Percentiles rank a stretch among this genome's conserved stretches.
Evolutionary conservation across 2,329 filamentous ascomycete species (phyloP).

Genomic region (Lecanoromycetidae sp.): DNA sequence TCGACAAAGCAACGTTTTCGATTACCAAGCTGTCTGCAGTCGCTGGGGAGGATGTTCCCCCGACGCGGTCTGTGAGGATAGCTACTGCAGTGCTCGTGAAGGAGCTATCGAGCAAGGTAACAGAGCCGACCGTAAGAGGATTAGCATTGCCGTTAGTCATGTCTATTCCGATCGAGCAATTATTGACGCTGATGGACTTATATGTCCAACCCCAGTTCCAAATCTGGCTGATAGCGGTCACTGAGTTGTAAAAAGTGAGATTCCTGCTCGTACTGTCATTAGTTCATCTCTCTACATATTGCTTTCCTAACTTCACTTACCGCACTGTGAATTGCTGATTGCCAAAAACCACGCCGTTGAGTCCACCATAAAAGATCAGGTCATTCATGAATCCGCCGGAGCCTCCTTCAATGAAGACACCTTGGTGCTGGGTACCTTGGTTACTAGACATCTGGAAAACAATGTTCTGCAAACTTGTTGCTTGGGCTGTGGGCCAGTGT

Average conservation of each 20-base stretch:
- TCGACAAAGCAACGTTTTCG: constrained; percentile 42
- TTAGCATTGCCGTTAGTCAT: constrained; percentile 33
- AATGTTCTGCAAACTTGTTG: constrained; percentile 51
- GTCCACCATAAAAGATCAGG: constrained; percentile 48
- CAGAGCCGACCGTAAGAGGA: constrained; percentile 40
- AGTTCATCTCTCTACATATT: neutral
- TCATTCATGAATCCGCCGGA: constrained; percentile 51
- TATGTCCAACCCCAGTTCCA: constrained; percentile 50
- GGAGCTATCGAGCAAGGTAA: constrained; percentile 45
- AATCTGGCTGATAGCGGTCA: constrained; percentile 43
- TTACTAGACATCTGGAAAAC: constrained; percentile 44
- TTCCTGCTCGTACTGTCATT: constrained; percentile 26
- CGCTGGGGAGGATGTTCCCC: constrained; percentile 29
- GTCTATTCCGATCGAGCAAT: constrained; percentile 42
- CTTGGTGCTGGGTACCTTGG: constrained; percentile 39
- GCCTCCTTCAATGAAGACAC: constrained; percentile 47
- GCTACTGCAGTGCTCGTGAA: constrained; percentile 40
- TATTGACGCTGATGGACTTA: constrained; percentile 38
- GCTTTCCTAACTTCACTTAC: neutral
- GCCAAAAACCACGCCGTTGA: constrained; percentile 47
- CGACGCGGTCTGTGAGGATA: constrained; percentile 37
- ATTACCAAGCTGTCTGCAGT: constrained; percentile 41
- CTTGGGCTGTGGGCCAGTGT: constrained; percentile 44
- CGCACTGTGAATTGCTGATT: constrained; percentile 54
- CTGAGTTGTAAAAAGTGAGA: constrained; percentile 39